Evolutionary conservation across 164 flowering plant genomes (phyloP).

Genomic region (Cinnamomum chago): DNA sequence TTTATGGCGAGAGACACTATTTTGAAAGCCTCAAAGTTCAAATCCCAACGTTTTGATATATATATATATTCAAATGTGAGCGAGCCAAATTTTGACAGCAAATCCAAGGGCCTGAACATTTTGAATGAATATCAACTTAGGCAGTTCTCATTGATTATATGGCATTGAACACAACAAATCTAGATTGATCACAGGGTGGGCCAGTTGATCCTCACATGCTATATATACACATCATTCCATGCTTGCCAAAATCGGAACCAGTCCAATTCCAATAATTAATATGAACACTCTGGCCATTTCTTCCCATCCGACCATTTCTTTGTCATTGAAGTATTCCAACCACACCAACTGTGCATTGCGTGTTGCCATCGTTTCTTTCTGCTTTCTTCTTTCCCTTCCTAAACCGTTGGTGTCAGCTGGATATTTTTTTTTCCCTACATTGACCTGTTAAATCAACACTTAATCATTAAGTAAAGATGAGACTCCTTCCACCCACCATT

Average conservation of each 20-base stretch:
- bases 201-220: background rate
- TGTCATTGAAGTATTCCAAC: background rate
- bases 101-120: too few relatives aligned
- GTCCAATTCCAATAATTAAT: background rate
- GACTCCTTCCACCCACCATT: too few relatives aligned
- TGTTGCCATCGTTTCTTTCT: background rate
- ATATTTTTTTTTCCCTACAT: background rate
- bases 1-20: too few relatives aligned
- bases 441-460: constrained; percentile 12
- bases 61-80: too few relatives aligned
- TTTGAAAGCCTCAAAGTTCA: too few relatives aligned
- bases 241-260: background rate
- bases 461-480: constrained; percentile 1
- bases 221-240: too few relatives aligned
- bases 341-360: background rate
- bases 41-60: too few relatives aligned
- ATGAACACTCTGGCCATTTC: background rate
- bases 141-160: too few relatives aligned
- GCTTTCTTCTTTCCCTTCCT: background rate
- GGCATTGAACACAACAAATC: background rate
- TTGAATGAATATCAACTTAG: too few relatives aligned
- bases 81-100: too few relatives aligned
- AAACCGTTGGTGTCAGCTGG: constrained; percentile 2
- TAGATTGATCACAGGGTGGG: background rate
- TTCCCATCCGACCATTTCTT: background rate